These are phyloP conservation scores for Aspergillus saccharolyticus DNA, from an alignment of 495 filamentous ascomycete genomes.

Conservation along the genomic window DNA sequence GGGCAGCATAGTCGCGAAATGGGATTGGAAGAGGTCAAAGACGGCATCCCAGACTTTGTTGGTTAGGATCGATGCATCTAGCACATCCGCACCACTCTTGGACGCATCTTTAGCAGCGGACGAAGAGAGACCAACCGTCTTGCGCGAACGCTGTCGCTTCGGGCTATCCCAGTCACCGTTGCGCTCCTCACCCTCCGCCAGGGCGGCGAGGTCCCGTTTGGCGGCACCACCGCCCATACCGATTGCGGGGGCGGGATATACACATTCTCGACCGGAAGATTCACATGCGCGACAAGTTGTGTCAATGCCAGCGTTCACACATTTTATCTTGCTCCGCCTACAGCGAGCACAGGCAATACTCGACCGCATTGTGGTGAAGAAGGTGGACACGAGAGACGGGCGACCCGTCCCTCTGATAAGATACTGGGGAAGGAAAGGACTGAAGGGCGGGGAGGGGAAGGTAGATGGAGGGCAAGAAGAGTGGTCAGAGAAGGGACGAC, in stretches of 20 bases:
- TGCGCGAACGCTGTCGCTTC: conserved; percentile 54
- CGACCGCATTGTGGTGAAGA: conserved; percentile 54
- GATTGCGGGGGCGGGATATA: conserved; percentile 62
- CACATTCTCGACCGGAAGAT: conserved; percentile 68
- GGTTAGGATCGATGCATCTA: conserved; percentile 54
- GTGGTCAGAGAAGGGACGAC: conserved; percentile 10
- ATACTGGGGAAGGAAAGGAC: conserved; percentile 6
- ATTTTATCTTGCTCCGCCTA: conserved; percentile 80
- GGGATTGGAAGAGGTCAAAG: conserved; percentile 75
- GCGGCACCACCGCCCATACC: conserved; percentile 46
- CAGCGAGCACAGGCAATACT: conserved; percentile 76
- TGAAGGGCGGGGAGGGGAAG: conserved; percentile 3
- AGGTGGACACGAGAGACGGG: conserved; percentile 20
- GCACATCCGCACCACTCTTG: conserved; percentile 33
- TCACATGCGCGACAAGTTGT: conserved; percentile 75
- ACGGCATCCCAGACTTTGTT: conserved; percentile 63
- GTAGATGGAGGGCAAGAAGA: not conserved
- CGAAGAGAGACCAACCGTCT: conserved; percentile 34
- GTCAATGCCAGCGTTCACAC: conserved; percentile 70
- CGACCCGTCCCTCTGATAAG: conserved; percentile 13
- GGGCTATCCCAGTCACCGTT: conserved; percentile 55
- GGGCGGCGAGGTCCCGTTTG: conserved; percentile 52
- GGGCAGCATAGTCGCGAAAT: conserved; percentile 76
- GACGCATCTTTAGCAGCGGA: conserved; percentile 31
- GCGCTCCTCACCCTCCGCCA: conserved; percentile 49